Conservation (phyloP, 805 yeast genomes). For the Hanseniaspora pseudoguilliermondii region DNA sequence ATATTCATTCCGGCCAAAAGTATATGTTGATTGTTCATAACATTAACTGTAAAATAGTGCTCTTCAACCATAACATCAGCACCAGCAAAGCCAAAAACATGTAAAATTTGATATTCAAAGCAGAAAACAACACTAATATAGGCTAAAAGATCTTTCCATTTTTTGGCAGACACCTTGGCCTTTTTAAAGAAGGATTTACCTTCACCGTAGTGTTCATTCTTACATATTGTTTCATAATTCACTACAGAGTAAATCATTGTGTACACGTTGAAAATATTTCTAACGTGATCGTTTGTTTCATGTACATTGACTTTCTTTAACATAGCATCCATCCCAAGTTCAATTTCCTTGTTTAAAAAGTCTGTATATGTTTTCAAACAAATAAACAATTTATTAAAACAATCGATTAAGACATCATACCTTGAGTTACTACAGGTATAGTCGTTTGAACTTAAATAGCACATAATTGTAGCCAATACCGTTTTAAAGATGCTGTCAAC, state of each 20-base stretch:
- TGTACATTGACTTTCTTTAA: not conserved
- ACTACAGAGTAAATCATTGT: slow-evolving; percentile 38
- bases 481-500: slow-evolving; percentile 40
- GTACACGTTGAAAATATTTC: slow-evolving; percentile 23
- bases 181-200: slow-evolving; percentile 31
- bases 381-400: slow-evolving; percentile 14
- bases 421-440: slow-evolving; percentile 29
- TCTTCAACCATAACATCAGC: not conserved
- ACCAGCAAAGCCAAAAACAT: not conserved
- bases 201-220: slow-evolving; percentile 26
- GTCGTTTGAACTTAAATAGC: slow-evolving; percentile 27
- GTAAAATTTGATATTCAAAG: slow-evolving; percentile 12
- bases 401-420: slow-evolving; percentile 29
- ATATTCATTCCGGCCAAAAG: slow-evolving; percentile 56
- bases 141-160: slow-evolving; percentile 35
- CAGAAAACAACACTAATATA: slow-evolving; percentile 21
- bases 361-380: slow-evolving; percentile 26
- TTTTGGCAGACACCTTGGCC: slow-evolving; percentile 34
- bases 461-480: slow-evolving; percentile 35
- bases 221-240: slow-evolving; percentile 40
- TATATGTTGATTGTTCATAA: slow-evolving; percentile 54
- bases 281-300: slow-evolving; percentile 14
- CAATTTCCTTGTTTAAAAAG: not conserved
- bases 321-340: slow-evolving; percentile 10
- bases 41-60: slow-evolving; percentile 26